Evolutionary conservation across 2,329 filamentous ascomycete genomes (phyloP), one percentile per base, ranked within the genome.

Genomic region (Monilinia fructigena): DNA sequence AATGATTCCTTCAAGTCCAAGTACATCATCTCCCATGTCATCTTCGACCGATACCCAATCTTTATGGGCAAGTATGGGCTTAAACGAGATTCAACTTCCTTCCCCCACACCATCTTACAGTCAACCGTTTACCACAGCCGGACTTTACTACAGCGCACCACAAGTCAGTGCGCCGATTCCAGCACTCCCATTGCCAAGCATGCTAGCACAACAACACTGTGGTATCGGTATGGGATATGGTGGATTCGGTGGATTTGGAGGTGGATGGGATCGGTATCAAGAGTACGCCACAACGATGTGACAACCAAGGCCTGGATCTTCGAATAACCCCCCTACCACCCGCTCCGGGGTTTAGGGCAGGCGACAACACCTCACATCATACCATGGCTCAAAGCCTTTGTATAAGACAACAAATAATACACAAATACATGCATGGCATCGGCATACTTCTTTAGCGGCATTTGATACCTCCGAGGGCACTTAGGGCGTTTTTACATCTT

Each of bases 211-310:
- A 69, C 92, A 92, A 77, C 83, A 86, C 74, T 98, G 94, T 79
- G 92, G 92, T 74, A 86, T 93, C 67, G 89, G 89, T 76, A 82
- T 88, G 68, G 89, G 88, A 68, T 93, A 90, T 81, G 85, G 86
- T 72, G 85, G 88, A 71, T 96, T 96, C 77, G 63, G 63, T 73
- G 85, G 88, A 70, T 96, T 96, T 77, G 63, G 63, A 31, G 55
- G 55, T 47, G 91, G 90, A 63, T 97, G 92, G 91, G 92, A 91
- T 78, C 85, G 90, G 52, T 92, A 90, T 77, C 90, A 91, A 76
- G 91, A 94, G 78, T 96, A 93, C 78, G 85, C 91, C 72, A 89
- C 91, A 70, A 93, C 89, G 72, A 96, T 96, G 83, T 97, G 90
- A 91, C 83, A 85, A 86, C 79, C 83, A 86, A 75, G 70, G 74